Base-by-base conservation (phyloP, 495 filamentous ascomycete species). In the Xylaria bambusicola region DNA sequence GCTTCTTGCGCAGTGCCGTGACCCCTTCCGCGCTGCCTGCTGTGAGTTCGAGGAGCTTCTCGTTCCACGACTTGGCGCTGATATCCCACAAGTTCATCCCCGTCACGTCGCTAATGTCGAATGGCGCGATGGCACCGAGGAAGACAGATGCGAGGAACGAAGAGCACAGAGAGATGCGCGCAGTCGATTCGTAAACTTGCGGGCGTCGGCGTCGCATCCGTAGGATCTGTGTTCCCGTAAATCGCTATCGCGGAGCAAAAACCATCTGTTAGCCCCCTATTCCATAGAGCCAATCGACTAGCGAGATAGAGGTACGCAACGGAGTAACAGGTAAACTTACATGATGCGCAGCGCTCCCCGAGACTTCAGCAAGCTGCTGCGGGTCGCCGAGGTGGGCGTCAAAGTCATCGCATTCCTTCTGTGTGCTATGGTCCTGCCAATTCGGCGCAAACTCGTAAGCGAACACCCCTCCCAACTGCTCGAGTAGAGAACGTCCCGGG, bases 61-160 rank as follows among this genome's bases (percentile, higher is more conserved):
- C 84, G 45, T 88, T 83, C 83, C 90, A 98, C 8, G 71, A 67
- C 48, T 87, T 85, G 18, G 82, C 77, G 60, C 86, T 77, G 69
- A 98, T 92, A 62, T 97, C 89, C 91, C 92, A 97, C 5, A 98
- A 78, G 69, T 98, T 96, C 90, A 96, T 97, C 8, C 94, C 94
- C 57, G 92, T 95, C 17, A 92, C 93, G 74, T 98, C 94, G 62
- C 89, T 88, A 67, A 97, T 95, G 71, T 98, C 94, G 61, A 96
- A 86, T 1, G 92, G 89, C 1, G 94, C 92, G 46, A 97, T 82
- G 53, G 79, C 77, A 44, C 94, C 94, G 6, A 97, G 80, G 73
- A 98, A 91, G 4, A 98, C 70, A 0, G 93, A 97, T 7, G 93
- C 93, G 49, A 98, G 81, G 74, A 97, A 98, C 0, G 93, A 95